Evolutionary conservation across 805 yeast genomes (phyloP), one percentile per base, ranked within the genome.

Genomic region (Myxozyma monticola): DNA sequence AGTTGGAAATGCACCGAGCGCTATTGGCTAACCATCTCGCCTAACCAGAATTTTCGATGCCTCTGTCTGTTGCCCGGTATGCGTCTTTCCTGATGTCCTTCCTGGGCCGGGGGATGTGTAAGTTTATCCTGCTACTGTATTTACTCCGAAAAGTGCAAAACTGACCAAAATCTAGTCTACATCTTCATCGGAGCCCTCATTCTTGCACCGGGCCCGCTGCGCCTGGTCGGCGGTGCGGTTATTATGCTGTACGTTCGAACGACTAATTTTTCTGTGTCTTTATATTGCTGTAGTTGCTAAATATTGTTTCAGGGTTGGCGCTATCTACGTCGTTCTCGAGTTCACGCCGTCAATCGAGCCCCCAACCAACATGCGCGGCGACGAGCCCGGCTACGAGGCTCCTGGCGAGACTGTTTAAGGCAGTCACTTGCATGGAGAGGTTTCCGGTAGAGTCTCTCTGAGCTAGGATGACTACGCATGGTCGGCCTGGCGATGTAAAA

Each of bases 301-400:
- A 9, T 4, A 8, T 4, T 17, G 39, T 17, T 40, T 24, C 9
- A 51, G 58, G 4, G 67, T 81, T 21, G 96, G 96, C 25, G 63
- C 79, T 20, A 77, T 68, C 2, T 88, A 74, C 67, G 64, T 76
- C 42, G 78, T 69, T 0, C 74, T 88, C 62, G 93, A 88, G 67
- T 83, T 84, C 43, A 68, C 85, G 24, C 88, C 90, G 17, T 78
- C 85, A 53, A 72, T 87, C 36, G 83, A 85, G 45, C 84, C 89
- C 25, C 96, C 96, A 17, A 85, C 79, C 49, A 87, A 84, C 69
- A 87, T 88, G 86, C 85, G 77, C 62, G 70, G 76, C 33, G 81
- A 73, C 37, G 73, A 68, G 37, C 59, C 60, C 35, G 70, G 68
- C 10, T 56, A 56, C 38, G 59, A 56, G 26, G 39, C 47, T 4